Evolutionary conservation across 257 asterid genomes (phyloP), one percentile per base, ranked within the genome.

Genomic region (Linderniella brevidens): DNA sequence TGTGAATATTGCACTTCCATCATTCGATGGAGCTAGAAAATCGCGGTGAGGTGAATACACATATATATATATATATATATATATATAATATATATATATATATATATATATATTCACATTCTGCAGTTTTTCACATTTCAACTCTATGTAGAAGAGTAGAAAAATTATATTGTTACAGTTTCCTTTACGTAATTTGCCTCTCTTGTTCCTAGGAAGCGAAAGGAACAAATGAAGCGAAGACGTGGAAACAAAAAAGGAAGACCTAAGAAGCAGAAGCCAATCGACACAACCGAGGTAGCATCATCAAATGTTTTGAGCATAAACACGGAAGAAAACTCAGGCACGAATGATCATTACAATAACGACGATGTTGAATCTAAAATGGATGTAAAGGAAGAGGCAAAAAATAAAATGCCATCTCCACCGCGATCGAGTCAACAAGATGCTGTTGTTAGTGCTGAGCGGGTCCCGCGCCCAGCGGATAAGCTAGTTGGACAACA

Each of bases 241-340:
- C 78, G 85, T 50, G 92, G 93, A 54, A 69, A 58, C 64, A 85
- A 75, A 73, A 81, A 77, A 67, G 76, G 92, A 60, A 80, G 56
- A 53, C 56, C 59, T 11, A 84, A 78, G 73, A 90, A 79, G 60
- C 79, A 74, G 4, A 74, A 71, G 48, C 40, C 63, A 53, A 67
- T 16, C 35, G 59, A 60, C 58, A 52, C 74, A 14, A 62, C 66
- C 45, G 93, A 75, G 58, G 87, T 15, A 59, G 43, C 66, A 9
- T 62, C 84, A n/a, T n/a, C n/a, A n/a, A n/a, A n/a, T n/a, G n/a
- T n/a, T n/a, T n/a, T n/a, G n/a, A n/a, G n/a, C n/a, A n/a, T n/a
- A 17, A 61, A 71, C 66, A 75, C 38, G 1, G 83, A 60, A 59
- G 85, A 74, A 13, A 66, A 69, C 56, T 72, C 80, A 47, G 83